Conservation (phyloP, 139 green algal genomes). For the Ostreobium quekettii region DNA sequence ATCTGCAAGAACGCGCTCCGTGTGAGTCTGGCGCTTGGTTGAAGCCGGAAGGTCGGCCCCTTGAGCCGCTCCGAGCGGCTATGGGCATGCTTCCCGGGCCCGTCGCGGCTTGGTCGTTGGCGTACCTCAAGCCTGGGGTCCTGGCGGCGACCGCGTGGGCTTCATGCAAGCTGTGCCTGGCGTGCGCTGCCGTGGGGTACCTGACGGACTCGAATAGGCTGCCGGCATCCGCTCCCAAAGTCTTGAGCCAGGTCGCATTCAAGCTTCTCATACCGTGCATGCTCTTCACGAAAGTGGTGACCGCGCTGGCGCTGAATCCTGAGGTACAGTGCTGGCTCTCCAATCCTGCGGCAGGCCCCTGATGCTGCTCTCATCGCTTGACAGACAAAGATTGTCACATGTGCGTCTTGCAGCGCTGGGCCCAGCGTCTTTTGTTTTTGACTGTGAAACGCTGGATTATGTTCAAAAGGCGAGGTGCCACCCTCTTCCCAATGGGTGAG, state of each 20-base stretch:
- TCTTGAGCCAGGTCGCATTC: constrained; percentile 6
- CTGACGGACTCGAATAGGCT: not conserved
- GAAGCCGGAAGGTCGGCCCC: not conserved
- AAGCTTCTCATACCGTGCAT: constrained; percentile 2
- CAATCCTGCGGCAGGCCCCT: too few species aligned
- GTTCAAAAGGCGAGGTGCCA: not conserved
- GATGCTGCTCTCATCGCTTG: too few species aligned
- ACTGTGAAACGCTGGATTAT: too few species aligned
- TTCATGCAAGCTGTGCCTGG: not conserved
- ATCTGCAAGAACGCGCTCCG: not conserved
- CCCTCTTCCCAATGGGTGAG: too few species aligned
- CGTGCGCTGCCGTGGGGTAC: not conserved
- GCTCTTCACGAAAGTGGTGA: not conserved
- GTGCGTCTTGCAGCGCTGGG: not conserved
- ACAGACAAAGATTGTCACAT: too few species aligned
- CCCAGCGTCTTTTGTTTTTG: too few species aligned
- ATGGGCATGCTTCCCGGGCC: not conserved
- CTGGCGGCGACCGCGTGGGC: not conserved
- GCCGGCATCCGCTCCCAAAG: not conserved
- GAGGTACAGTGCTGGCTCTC: too few species aligned
- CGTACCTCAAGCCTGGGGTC: not conserved
- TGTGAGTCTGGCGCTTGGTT: not conserved
- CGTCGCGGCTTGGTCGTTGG: not conserved
- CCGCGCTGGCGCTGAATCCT: not conserved
- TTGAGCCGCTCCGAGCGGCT: not conserved